These are phyloP conservation scores for Plantago elongata DNA, from an alignment of 257 asterid species.

Conservation along the genomic window DNA sequence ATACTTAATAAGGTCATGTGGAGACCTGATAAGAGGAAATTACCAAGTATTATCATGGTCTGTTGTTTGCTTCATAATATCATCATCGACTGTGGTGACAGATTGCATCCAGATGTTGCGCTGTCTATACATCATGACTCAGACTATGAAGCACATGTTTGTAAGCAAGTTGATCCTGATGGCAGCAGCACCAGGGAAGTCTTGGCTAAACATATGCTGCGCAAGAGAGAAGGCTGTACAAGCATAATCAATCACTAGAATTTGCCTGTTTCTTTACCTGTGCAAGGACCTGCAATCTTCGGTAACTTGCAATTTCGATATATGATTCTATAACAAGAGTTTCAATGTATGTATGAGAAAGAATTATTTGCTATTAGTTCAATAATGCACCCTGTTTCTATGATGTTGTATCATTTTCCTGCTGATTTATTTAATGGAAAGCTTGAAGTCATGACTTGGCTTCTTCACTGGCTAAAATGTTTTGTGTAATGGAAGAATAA, in stretches of 20 bases:
- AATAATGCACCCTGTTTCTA: no score
- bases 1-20: conserved; percentile 96
- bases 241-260: not conserved
- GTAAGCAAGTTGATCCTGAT: conserved; percentile 45
- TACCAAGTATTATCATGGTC: conserved; percentile 81
- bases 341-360: no score
- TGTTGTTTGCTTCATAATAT: conserved; percentile 93
- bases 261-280: conserved; percentile 10
- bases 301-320: no score
- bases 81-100: conserved; percentile 75
- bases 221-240: conserved; percentile 17
- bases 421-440: no score
- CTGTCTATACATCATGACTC: conserved; percentile 62
- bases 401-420: no score
- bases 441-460: no score
- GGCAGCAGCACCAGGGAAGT: conserved; percentile 55
- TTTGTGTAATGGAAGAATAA: no score
- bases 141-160: conserved; percentile 28
- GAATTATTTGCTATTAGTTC: no score
- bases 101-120: conserved; percentile 50
- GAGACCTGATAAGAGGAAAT: conserved; percentile 87
- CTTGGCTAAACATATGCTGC: conserved; percentile 38
- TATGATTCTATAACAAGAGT: no score
- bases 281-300: conserved; percentile 3
- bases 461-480: no score